Evolutionary conservation across 164 flowering plant genomes (phyloP), one percentile per base, ranked within the genome.

Genomic region (Cinnamomum chago): DNA sequence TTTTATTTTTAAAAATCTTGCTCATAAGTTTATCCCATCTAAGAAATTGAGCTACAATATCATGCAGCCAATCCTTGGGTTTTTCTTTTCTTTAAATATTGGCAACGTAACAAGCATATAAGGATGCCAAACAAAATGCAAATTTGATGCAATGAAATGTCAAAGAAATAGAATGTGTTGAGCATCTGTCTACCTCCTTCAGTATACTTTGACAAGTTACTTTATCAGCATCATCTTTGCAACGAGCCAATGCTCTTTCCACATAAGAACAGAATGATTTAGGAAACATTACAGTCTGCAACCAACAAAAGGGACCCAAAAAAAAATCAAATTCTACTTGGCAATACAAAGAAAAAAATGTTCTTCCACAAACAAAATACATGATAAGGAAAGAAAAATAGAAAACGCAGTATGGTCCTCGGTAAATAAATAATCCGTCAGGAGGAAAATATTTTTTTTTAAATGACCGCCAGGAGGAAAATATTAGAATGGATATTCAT

Each of bases 231-330:
- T 95, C 99, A 88, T 85, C 90, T 74, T 88, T 92, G 80, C 99
- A 93, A 40, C 96, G 92, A 76, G 90, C 84, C 78, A 95, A 81
- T 73, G 97, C 97, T 84, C 98, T 92, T 79, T 95, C 99, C 76
- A 93, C 97, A 82, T 89, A 95, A 73, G 91, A 89, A 62, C 89
- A 86, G 25, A 92, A 80, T 58, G 99, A 92, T 20, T 86, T 74
- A 25, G 99, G 99, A 78, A 95, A 87, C 50, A 71, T 76, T 65
- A 80, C 92, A 79, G 90, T 87, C 98, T 95, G 83, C 76, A 84
- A 40, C 71, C 62, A 79, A 68, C 33, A 71, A 22, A 40, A 40
- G 10, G 10, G 47, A 7, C 47, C 11, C 2, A 7, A 10, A 40
- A 40, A 30, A 28, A 55, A 17, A 13, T 20, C n/a, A 15, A 52